Base-by-base conservation (phyloP, 2,329 filamentous ascomycete genomes). In the Neonectria hederae region DNA sequence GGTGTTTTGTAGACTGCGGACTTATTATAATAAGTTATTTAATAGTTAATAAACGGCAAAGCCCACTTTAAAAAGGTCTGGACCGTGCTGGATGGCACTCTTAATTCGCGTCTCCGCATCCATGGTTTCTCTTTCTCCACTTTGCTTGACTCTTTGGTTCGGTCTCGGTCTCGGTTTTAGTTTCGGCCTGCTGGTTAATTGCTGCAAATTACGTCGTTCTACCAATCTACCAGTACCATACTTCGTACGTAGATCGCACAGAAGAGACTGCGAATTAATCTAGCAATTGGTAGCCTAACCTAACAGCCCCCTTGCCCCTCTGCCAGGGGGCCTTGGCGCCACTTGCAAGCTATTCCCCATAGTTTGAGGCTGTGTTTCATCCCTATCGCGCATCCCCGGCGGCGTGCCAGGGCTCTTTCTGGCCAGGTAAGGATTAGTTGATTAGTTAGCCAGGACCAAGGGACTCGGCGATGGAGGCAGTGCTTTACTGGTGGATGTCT, bases 301-400 rank as follows among this genome's bases (percentile, higher is more conserved):
- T n/a, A n/a, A 38, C 9, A 10, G 3, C 4, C 11, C n/a, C 7
- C 21, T n/a, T n/a, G n/a, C 26, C 21, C 55, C 60, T 49, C 51
- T 59, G 55, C 42, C 49, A 45, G 51, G 55, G 55, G 51, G 61
- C 17, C 51, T 38, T 40, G 51, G 42, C 40, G 42, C 49, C 21
- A 26, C 49, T 32, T 38, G 17, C 26, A 45, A 19, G 38, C 54
- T 28, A 35, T 35, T 42, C 26, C 49, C 55, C 49, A 49, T 59
- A 63, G 61, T 63, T 59, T 59, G 61, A 55, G 61, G 61, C 61
- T 59, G 61, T 63, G 61, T 63, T 59, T 49, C 43, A 51, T 48
- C 51, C 35, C 38, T 24, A 32, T 19, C 42, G 52, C 32, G 32
- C 35, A 30, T 48, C 35, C 30, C 49, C 51, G 13, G 26, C 19